Evolutionary conservation across 148 eudicot species (phyloP).

Genomic region (Chenopodium album): DNA sequence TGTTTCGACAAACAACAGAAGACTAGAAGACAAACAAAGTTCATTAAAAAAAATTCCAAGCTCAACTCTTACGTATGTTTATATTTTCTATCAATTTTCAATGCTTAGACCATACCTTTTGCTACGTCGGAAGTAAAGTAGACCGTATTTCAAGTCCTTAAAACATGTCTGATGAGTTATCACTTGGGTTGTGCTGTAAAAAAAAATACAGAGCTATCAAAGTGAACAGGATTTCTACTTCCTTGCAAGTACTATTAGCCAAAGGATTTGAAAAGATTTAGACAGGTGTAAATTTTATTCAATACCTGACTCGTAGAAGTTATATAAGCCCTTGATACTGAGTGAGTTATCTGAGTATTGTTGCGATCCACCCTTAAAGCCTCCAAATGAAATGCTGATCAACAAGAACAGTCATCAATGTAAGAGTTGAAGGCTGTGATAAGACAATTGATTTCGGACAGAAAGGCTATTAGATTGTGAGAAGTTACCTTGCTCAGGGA

Average conservation of each 20-base stretch:
- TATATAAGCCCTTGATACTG: background rate
- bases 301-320: background rate
- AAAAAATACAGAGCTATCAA: background rate
- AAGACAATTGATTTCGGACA: no score
- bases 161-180: background rate
- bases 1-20: no score
- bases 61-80: no score
- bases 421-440: no score
- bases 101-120: background rate
- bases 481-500: background rate
- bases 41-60: no score
- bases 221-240: no score
- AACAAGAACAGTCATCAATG: no score
- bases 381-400: background rate
- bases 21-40: no score
- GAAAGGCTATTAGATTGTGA: no score
- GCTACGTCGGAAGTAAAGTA: background rate
- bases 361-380: background rate
- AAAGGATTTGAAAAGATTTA: background rate
- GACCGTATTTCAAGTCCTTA: background rate
- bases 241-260: background rate
- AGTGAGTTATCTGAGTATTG: background rate
- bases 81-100: no score
- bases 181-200: background rate
- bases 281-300: background rate